Percentiles rank a stretch among this genome's conserved stretches.
These are phyloP conservation scores for Ganoderma sp. DNA, from an alignment of 1,284 basidiomycete species.

Conservation along the genomic window DNA sequence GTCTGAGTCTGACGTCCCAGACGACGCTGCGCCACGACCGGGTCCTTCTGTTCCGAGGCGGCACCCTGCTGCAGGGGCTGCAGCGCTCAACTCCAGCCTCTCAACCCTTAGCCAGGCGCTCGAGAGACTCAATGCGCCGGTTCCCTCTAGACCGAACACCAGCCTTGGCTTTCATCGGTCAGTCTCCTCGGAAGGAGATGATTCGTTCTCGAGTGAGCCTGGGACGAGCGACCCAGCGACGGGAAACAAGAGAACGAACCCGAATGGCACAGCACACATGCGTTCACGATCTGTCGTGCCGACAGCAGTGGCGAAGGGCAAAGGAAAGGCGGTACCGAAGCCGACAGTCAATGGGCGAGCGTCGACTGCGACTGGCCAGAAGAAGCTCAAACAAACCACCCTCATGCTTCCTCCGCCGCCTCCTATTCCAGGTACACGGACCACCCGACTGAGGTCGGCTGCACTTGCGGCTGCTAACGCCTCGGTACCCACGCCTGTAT, in stretches of 20 bases:
- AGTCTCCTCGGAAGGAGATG: constrained; percentile 32
- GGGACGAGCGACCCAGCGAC: constrained; percentile 9
- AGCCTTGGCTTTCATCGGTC: constrained; percentile 64
- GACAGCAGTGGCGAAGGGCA: constrained; percentile 3
- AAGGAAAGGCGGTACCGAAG: constrained; percentile 2
- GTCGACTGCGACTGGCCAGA: constrained; percentile 13
- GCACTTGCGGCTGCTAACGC: constrained; percentile 4
- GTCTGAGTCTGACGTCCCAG: neutral
- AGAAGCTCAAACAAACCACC: constrained; percentile 26
- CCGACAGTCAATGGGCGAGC: neutral
- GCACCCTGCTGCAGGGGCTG: neutral
- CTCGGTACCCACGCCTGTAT: neutral
- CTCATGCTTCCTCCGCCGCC: constrained; percentile 37
- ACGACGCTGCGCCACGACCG: neutral
- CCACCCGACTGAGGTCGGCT: constrained; percentile 18
- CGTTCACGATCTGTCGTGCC: constrained; percentile 1
- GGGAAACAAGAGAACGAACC: neutral
- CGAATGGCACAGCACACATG: constrained; percentile 12
- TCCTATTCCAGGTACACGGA: constrained; percentile 14
- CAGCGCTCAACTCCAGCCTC: constrained; percentile 35
- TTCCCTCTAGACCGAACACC: constrained; percentile 65
- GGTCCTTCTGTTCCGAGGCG: neutral
- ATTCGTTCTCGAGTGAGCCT: constrained; percentile 17
- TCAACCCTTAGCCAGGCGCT: constrained; percentile 63
- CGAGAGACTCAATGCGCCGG: constrained; percentile 64